These are phyloP conservation scores for Achaetomiella virescens DNA, from an alignment of 495 filamentous ascomycete genomes.

Conservation along the genomic window DNA sequence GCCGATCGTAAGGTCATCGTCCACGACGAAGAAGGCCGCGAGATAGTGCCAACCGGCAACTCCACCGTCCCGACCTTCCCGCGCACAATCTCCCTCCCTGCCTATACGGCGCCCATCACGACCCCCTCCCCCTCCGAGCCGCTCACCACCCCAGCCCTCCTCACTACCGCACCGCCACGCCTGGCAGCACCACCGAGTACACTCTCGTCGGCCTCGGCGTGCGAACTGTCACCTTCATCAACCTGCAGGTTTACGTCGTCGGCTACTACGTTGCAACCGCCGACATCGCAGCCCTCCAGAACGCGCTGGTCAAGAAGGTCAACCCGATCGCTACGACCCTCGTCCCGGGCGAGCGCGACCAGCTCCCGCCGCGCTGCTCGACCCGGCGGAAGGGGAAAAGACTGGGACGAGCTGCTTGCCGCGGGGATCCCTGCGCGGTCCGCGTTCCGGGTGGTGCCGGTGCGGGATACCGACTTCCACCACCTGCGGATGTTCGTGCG, in stretches of 20 bases:
- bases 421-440: slow-evolving; percentile 57
- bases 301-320: slow-evolving; percentile 41
- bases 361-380: slow-evolving; percentile 59
- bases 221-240: slow-evolving; percentile 79
- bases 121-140: slow-evolving; percentile 20
- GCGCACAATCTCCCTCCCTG: slow-evolving; percentile 56
- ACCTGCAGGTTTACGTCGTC: slow-evolving; percentile 92
- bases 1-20: slow-evolving; percentile 51
- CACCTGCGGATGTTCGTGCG: slow-evolving; percentile 89
- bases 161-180: slow-evolving; percentile 10
- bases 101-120: slow-evolving; percentile 24
- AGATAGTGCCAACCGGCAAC: slow-evolving; percentile 75
- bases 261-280: slow-evolving; percentile 80
- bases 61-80: slow-evolving; percentile 79
- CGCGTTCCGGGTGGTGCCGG: slow-evolving; percentile 72
- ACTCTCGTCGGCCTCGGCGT: slow-evolving; percentile 81
- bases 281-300: slow-evolving; percentile 57
- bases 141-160: slow-evolving; percentile 11
- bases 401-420: slow-evolving; percentile 69
- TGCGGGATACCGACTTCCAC: slow-evolving; percentile 81
- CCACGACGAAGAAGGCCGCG: slow-evolving; percentile 49
- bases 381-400: slow-evolving; percentile 58
- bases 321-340: slow-evolving; percentile 71
- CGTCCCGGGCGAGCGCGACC: slow-evolving; percentile 69
- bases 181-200: slow-evolving; percentile 53